Conservation (phyloP, 78 protist genomes). For the Dictyostelium brefeldianum region DNA sequence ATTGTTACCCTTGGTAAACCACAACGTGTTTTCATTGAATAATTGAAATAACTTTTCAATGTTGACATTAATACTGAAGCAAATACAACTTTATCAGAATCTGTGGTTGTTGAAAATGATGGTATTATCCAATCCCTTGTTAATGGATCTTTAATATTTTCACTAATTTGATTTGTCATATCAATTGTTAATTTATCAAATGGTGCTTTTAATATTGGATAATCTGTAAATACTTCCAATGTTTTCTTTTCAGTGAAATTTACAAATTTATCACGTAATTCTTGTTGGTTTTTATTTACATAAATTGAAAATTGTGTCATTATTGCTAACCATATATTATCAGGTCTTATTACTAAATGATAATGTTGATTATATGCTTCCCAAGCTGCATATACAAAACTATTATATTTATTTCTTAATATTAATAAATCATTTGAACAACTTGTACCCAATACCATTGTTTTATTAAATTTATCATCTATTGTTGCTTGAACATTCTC, state of each 20-base stretch:
- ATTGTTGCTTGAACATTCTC: no score
- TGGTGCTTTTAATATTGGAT: constrained; percentile 6
- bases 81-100: constrained; percentile 24
- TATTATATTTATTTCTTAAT: no score
- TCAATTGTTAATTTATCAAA: background rate
- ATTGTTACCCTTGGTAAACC: constrained; percentile 71
- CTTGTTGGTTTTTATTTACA: background rate
- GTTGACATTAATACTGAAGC: constrained; percentile 33
- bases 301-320: background rate
- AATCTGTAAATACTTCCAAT: background rate
- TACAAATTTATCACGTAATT: background rate
- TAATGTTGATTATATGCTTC: background rate
- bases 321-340: constrained; percentile 52
- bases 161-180: background rate
- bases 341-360: constrained; percentile 18
- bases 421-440: no score
- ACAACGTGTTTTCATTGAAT: background rate
- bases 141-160: constrained; percentile 24
- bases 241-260: background rate
- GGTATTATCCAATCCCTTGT: constrained; percentile 29
- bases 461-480: no score
- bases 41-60: constrained; percentile 26
- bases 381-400: no score
- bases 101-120: constrained; percentile 26
- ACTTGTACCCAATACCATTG: no score